Evolutionary conservation across 805 yeast genomes (phyloP), one percentile per base, ranked within the genome.

Genomic region (Candida michaelii): DNA sequence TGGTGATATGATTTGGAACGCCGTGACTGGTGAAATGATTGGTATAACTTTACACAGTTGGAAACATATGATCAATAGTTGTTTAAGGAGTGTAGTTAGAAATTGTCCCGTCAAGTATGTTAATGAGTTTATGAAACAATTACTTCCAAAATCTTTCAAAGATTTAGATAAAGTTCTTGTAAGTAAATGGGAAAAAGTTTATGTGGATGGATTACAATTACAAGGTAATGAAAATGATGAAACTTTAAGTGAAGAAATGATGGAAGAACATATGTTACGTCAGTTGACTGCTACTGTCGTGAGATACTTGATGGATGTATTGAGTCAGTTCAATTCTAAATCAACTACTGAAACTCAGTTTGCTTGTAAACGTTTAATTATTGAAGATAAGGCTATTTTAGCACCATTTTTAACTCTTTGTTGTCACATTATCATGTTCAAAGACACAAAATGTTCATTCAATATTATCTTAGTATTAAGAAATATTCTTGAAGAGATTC

Each of bases 31-130:
- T 4, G 85, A 82, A 47, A 73, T 83, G 5, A 80, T 82, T 4
- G 99, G 99, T 13, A 83, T 93, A 14, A 88, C 98, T 0, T 72
- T 89, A 31, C 98, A 93, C 63, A 87, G 96, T 18, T 93, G 99
- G 99, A 85, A 95, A 50, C 99, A 95, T 59, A 86, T 93, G 83
- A 82, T 91, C 33, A 90, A 91, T 51, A 77, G 91, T 34, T 93
- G 93, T 43, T 75, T 93, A 40, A 76, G 98, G 51, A 86, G 88
- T 43, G 84, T 89, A 7, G 79, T 93, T 33, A 85, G 88, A 54
- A 86, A 88, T 59, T 93, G 99, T 62, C 99, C 99, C 1, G 71
- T 76, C 1, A 76, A 74, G 32, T 77, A 73, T 55, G 80, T 86
- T 32, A 77, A 76, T 30, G 65, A 75, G 2, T 93, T 91, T 55